Evolutionary conservation across 345 rosid genomes (phyloP).

Genomic region (Gossypium longicalyx): DNA sequence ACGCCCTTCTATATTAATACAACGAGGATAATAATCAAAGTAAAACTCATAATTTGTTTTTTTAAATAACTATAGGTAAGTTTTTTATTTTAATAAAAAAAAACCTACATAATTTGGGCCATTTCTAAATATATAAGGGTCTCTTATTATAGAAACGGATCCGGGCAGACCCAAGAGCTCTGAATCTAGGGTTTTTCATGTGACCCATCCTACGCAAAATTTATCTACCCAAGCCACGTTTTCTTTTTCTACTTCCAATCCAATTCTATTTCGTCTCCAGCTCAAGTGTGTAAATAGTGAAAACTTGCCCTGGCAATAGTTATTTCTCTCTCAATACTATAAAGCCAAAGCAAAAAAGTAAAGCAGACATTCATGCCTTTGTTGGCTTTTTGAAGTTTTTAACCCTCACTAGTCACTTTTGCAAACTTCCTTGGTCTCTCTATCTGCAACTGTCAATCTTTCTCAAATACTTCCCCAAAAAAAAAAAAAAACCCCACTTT

Average conservation of each 20-base stretch:
- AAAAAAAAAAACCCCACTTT: not conserved
- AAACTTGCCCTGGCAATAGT: not conserved
- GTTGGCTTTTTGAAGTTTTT: not conserved
- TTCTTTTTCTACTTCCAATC: slow-evolving; percentile 6
- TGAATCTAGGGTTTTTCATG: not conserved
- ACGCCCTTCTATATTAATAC: too few species aligned
- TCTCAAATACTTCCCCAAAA: not conserved
- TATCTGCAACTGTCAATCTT: slow-evolving; percentile 16
- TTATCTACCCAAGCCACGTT: not conserved
- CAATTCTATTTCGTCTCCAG: not conserved
- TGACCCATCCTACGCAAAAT: not conserved
- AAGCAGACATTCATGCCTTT: not conserved
- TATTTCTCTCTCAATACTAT: not conserved
- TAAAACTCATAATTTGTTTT: too few species aligned
- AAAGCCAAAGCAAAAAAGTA: not conserved
- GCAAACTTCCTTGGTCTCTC: slow-evolving; percentile 2
- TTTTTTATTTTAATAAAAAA: too few species aligned
- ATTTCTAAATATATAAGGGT: not conserved
- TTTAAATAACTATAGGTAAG: too few species aligned
- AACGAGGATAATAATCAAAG: too few species aligned
- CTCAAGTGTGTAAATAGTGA: not conserved
- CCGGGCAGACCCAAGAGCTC: not conserved
- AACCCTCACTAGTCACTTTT: slow-evolving; percentile 2
- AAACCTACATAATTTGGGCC: not conserved
- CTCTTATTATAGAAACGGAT: not conserved